These are phyloP conservation scores for Liriodendron chinense DNA, from an alignment of 164 flowering plant genomes.

Conservation along the genomic window DNA sequence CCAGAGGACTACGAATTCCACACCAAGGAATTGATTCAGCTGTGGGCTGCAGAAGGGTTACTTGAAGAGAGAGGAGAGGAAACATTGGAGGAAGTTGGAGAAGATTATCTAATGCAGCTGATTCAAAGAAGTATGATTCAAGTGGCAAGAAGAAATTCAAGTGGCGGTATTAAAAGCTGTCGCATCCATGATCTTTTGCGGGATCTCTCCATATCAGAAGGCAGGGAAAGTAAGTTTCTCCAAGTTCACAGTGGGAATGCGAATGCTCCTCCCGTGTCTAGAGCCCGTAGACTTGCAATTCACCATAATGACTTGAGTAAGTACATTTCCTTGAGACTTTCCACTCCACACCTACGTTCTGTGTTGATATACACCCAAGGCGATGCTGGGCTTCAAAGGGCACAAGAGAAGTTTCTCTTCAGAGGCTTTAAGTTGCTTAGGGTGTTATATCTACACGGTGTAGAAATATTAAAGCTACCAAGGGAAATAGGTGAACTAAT, in stretches of 20 bases:
- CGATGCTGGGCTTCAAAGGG: background rate
- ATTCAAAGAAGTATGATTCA: background rate
- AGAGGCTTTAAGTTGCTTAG: background rate
- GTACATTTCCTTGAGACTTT: background rate
- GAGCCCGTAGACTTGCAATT: background rate
- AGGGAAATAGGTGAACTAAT: background rate
- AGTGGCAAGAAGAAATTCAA: background rate
- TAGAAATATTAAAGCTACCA: background rate
- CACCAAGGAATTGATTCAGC: background rate
- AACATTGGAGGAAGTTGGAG: conserved; percentile 9
- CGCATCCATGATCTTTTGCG: background rate
- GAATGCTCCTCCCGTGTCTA: background rate
- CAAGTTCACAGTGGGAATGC: background rate
- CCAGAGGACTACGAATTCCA: conserved; percentile 6
- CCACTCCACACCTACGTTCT: background rate
- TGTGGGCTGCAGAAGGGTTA: conserved; percentile 7
- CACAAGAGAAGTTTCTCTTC: background rate
- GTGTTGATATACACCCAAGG: background rate
- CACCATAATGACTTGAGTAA: background rate
- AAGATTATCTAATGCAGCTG: conserved; percentile 2
- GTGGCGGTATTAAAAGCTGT: background rate
- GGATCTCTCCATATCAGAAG: background rate
- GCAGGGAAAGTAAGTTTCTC: background rate
- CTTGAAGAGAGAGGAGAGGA: background rate
- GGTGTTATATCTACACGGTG: background rate